These are phyloP conservation scores for Licmophora abbreviata DNA, from an alignment of 108 stramenopile genomes.

Conservation along the genomic window DNA sequence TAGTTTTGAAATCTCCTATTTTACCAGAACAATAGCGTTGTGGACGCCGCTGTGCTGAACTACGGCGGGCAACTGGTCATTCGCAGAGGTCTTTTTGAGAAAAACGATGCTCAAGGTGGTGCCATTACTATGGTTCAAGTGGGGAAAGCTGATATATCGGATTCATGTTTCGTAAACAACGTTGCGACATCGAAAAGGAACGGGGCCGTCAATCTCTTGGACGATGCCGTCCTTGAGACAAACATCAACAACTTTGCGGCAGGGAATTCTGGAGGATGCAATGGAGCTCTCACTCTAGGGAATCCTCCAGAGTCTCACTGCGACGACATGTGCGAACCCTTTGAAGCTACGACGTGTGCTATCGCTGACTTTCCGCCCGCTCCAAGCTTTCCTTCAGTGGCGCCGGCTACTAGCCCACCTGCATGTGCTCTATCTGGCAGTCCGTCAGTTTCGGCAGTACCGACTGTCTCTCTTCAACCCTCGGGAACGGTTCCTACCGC, in stretches of 20 bases:
- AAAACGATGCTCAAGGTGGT: neutral
- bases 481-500: too few relatives aligned
- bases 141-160: neutral
- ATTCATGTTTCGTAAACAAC: neutral
- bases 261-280: neutral
- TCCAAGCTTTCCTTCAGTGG: too few relatives aligned
- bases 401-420: too few relatives aligned
- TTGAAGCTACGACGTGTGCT: conserved; percentile 1
- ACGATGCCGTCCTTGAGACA: neutral
- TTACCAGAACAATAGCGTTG: neutral
- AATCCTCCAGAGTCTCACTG: neutral
- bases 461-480: too few relatives aligned
- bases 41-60: conserved; percentile 1
- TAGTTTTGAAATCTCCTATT: neutral
- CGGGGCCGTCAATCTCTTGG: neutral
- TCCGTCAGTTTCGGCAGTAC: too few relatives aligned
- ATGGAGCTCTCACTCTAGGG: neutral
- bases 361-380: neutral
- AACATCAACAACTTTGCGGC: neutral
- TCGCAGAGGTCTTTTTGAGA: neutral
- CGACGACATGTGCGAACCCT: neutral
- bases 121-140: neutral
- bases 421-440: too few relatives aligned
- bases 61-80: conserved; percentile 3
- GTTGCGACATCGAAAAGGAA: neutral